Base-by-base conservation (phyloP, 805 yeast genomes). In the Wickerhamiella shivajii region DNA sequence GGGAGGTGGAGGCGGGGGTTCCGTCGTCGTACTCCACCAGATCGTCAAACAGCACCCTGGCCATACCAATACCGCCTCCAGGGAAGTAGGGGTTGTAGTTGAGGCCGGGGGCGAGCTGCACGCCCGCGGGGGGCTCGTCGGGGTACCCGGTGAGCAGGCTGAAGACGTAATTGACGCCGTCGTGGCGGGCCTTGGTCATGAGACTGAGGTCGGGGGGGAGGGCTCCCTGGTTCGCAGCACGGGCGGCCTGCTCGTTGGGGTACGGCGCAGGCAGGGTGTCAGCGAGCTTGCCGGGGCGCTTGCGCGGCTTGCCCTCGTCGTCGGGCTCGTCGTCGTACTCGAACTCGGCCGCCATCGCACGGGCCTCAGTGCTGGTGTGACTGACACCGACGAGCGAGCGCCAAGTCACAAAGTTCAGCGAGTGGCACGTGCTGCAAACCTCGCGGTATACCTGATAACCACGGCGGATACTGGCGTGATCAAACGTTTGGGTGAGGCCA, bases 61-160 rank as follows among this genome's bases (percentile, higher is more conserved):
- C 97, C 98, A 90, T 90, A 50, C 95, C 98, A 67, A 90, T 87
- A 27, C 96, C 71, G 46, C 98, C 97, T 65, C 97, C 97, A 59
- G 98, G 97, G 94, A 90, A 90, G 71, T 90, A 90, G 55, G 98
- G 98, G 72, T 90, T 90, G 67, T 90, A 90, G 76, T 90, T 90
- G 42, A 93, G 61, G 44, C 98, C 98, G 42, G 81, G 78, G 39
- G 97, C 92, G 51, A 90, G 68, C 33, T 60, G 69, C 40, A 81
- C 95, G 67, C 98, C 98, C 20, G 95, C 97, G 48, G 98, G 98
- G 41, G 94, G 79, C 43, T 90, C 97, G 30, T 90, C 98, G 52
- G 97, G 97, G 69, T 90, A 90, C 56, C 98, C 98, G 42, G 97
- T 90, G 61, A 90, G 76, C 55, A 90, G 65, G 19, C 96, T 63